Conservation (phyloP, 2,329 filamentous ascomycete species). For the Penicillium brasilianum region DNA sequence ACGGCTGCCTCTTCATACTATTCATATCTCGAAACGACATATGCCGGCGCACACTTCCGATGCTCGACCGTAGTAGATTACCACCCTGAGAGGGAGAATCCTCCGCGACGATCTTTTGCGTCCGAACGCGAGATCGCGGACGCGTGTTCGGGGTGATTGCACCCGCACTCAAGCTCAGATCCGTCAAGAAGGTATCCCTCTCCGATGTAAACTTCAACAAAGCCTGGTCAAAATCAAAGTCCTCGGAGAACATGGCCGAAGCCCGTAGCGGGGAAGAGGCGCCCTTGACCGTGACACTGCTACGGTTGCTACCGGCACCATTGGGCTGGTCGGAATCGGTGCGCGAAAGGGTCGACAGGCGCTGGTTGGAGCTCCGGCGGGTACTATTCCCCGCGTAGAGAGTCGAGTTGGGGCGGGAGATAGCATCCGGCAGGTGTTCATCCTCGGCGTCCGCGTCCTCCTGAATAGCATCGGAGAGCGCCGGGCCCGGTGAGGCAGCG, state of each 20-base stretch:
- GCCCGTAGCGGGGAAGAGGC: conserved; percentile 39
- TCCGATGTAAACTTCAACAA: conserved; percentile 95
- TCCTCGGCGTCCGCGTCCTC: conserved; percentile 64
- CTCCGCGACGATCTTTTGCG: conserved; percentile 80
- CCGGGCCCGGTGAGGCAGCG: conserved; percentile 42
- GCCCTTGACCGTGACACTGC: conserved; percentile 66
- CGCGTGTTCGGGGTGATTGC: conserved; percentile 70
- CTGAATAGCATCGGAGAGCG: conserved; percentile 63
- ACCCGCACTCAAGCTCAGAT: conserved; percentile 85
- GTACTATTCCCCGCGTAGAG: conserved; percentile 26
- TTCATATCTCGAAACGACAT: conserved; percentile 95
- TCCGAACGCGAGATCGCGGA: conserved; percentile 76
- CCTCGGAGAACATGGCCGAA: conserved; percentile 56
- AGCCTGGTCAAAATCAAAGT: conserved; percentile 93
- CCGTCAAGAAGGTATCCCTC: conserved; percentile 89
- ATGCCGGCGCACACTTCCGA: conserved; percentile 86
- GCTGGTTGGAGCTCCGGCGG: conserved; percentile 48
- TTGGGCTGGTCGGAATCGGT: conserved; percentile 48
- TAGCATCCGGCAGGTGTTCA: conserved; percentile 43
- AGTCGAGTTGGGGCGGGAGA: conserved; percentile 49
- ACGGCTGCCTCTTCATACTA: conserved; percentile 86
- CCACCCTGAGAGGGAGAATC: conserved; percentile 59
- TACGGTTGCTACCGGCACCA: conserved; percentile 65
- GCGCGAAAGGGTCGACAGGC: conserved; percentile 56
- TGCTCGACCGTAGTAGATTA: conserved; percentile 61